phyloP scores from a whole-genome alignment of 2,329 filamentous ascomycete genomes.

The Colletotrichum horii region DNA sequence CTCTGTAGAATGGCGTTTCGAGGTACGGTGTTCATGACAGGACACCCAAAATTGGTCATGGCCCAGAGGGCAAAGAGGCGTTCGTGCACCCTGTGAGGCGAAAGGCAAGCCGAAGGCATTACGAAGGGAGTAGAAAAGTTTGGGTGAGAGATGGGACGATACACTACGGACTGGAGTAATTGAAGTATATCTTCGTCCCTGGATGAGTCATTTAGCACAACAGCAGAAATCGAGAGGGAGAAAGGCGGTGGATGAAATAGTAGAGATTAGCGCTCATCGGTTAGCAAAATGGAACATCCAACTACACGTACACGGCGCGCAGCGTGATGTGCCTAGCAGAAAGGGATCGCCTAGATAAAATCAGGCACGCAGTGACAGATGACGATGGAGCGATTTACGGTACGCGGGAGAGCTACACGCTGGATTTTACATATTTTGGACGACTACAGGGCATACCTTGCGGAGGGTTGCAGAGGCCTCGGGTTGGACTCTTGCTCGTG shows the following conservation, averaged over 20 bases:
- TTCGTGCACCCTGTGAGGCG: not conserved
- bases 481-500: not conserved
- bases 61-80: not conserved
- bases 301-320: not conserved
- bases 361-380: not conserved
- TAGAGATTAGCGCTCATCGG: constrained; percentile 19
- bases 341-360: not conserved
- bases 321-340: not conserved
- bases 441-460: not conserved
- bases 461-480: not conserved
- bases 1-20: constrained; percentile 47
- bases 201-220: constrained; percentile 20
- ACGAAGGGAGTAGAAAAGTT: constrained; percentile 17
- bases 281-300: constrained; percentile 17
- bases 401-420: not conserved
- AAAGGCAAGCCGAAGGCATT: not conserved
- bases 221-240: constrained; percentile 2
- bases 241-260: constrained; percentile 16
- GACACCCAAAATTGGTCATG: not conserved
- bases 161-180: constrained; percentile 5
- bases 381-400: not conserved
- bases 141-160: constrained; percentile 10
- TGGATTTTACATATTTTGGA: not conserved
- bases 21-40: not conserved
- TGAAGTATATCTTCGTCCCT: constrained; percentile 18